Evolutionary conservation across 2,329 filamentous ascomycete genomes (phyloP).

Genomic region (Talaromyces sp.): DNA sequence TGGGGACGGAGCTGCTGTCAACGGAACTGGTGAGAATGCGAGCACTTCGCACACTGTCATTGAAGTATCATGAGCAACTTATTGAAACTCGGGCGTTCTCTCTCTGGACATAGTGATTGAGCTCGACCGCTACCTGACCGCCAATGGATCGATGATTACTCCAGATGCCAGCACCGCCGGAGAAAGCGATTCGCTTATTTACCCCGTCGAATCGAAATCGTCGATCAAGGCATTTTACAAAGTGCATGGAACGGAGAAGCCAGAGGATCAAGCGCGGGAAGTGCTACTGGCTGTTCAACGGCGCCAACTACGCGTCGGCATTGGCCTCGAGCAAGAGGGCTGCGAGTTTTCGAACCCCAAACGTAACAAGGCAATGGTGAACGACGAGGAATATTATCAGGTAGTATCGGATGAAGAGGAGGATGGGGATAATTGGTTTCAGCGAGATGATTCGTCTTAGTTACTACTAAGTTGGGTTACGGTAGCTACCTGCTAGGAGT

Average conservation of each 20-base stretch:
- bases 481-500: not conserved
- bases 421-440: conserved; percentile 5
- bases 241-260: conserved; percentile 35
- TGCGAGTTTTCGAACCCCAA: conserved; percentile 48
- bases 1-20: conserved; percentile 54
- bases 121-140: conserved; percentile 44
- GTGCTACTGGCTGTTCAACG: conserved; percentile 41
- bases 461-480: no score
- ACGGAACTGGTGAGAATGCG: conserved; percentile 49
- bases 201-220: conserved; percentile 25
- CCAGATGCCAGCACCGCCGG: conserved; percentile 30
- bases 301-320: conserved; percentile 47
- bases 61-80: conserved; percentile 17
- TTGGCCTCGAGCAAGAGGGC: conserved; percentile 49
- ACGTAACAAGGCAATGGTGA: conserved; percentile 44
- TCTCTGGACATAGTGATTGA: conserved; percentile 25
- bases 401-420: conserved; percentile 10
- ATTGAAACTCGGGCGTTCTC: conserved; percentile 10
- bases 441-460: not conserved
- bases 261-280: conserved; percentile 42
- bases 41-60: conserved; percentile 10
- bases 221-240: conserved; percentile 37
- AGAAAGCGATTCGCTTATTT: conserved; percentile 28
- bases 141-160: conserved; percentile 44
- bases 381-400: conserved; percentile 45